Conservation (phyloP, 1,284 basidiomycete genomes). For the Apiotrichum porosum region DNA sequence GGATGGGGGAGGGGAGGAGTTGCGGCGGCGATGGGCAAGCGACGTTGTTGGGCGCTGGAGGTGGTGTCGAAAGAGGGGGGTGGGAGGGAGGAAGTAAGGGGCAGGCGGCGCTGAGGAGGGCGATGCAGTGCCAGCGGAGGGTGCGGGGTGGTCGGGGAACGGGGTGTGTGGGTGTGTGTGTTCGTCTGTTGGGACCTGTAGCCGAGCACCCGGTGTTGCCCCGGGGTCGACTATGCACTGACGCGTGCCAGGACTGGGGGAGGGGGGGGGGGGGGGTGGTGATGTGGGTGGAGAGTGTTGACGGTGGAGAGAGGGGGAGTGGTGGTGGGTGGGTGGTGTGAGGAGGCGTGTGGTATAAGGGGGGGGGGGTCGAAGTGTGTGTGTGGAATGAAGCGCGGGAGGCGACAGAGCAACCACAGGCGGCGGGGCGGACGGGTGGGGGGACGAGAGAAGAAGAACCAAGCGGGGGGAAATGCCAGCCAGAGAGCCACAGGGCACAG, state of each 20-base stretch:
- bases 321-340: background rate
- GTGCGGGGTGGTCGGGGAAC: no score
- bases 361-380: background rate
- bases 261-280: background rate
- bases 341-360: background rate
- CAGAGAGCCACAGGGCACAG: no score
- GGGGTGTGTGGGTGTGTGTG: no score
- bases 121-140: no score
- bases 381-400: background rate
- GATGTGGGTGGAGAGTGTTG: background rate
- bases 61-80: background rate
- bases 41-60: background rate
- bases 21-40: background rate
- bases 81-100: background rate
- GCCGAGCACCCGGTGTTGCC: no score
- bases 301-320: background rate
- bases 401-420: no score
- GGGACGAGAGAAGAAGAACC: no score
- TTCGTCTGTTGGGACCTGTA: no score
- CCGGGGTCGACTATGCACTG: no score
- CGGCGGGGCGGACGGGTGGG: no score
- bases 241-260: no score
- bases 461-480: no score
- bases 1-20: background rate
- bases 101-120: constrained; percentile 1